A percentile compares a stretch with the other conserved stretches of the same genome.
Conservation (phyloP, 306 rosid genomes). For the Vigna reflexopilosa region DNA sequence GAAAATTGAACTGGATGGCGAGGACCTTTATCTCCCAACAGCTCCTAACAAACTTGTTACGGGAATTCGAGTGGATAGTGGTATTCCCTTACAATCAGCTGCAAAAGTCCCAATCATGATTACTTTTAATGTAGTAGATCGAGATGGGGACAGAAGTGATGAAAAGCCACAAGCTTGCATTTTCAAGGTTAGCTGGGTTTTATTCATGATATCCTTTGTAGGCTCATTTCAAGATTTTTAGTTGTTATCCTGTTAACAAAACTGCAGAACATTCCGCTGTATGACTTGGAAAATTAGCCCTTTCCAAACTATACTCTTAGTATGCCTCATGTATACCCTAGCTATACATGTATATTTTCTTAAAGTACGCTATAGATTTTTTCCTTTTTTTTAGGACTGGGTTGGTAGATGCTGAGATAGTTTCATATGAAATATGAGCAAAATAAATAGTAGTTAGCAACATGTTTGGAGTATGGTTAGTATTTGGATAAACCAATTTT, state of each 20-base stretch:
- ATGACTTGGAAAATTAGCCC: background rate
- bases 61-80: slow-evolving; percentile 94
- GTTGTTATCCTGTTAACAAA: slow-evolving; percentile 27
- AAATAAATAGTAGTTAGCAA: background rate
- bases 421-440: slow-evolving; percentile 22
- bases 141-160: slow-evolving; percentile 74
- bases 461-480: background rate
- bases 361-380: background rate
- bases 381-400: background rate
- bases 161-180: slow-evolving; percentile 95
- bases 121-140: slow-evolving; percentile 84
- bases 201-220: slow-evolving; percentile 9
- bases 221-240: slow-evolving; percentile 12
- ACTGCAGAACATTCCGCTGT: slow-evolving; percentile 25
- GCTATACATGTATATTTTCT: background rate
- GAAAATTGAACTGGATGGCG: slow-evolving; percentile 88
- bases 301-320: background rate
- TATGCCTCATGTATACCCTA: background rate
- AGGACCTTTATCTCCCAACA: slow-evolving; percentile 92
- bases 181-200: slow-evolving; percentile 74
- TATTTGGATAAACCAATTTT: slow-evolving; percentile 2
- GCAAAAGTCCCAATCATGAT: slow-evolving; percentile 99
- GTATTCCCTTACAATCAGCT: slow-evolving; percentile 96
- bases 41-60: slow-evolving; percentile 86
- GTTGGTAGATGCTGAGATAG: slow-evolving; percentile 26